Percentiles rank a stretch among this genome's conserved stretches.
These are phyloP conservation scores for Hemileccinum rubropunctum DNA, from an alignment of 768 basidiomycete genomes.

Conservation along the genomic window DNA sequence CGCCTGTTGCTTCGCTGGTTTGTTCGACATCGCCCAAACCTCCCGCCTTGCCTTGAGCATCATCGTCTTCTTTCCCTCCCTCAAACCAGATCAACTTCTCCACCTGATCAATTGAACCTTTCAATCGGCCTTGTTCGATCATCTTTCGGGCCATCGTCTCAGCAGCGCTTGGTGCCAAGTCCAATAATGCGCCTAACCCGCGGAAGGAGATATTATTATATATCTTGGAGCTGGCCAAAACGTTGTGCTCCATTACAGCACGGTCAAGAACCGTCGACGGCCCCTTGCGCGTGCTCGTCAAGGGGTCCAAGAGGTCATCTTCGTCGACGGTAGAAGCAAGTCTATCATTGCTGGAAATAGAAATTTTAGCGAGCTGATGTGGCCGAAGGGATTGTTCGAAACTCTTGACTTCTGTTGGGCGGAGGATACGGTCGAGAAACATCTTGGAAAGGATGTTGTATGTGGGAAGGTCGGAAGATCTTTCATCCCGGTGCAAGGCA, in stretches of 20 bases:
- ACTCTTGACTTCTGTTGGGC: conserved; percentile 81
- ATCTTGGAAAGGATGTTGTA: conserved; percentile 95
- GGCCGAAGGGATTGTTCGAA: conserved; percentile 86
- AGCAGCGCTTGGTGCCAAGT: conserved; percentile 87
- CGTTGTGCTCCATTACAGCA: conserved; percentile 98
- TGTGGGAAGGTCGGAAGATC: conserved; percentile 72
- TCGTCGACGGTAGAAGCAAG: conserved; percentile 66
- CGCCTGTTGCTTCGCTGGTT: conserved; percentile 83
- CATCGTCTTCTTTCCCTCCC: conserved; percentile 79
- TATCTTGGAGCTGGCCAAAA: conserved; percentile 93
- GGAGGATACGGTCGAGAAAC: conserved; percentile 97
- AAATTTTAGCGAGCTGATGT: conserved; percentile 92
- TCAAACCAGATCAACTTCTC: conserved; percentile 95
- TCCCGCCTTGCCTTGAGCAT: conserved; percentile 92
- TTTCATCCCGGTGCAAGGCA: conserved; percentile 91
- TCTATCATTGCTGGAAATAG: conserved; percentile 79
- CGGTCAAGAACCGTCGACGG: conserved; percentile 95
- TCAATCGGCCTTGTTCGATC: conserved; percentile 95
- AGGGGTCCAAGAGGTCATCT: conserved; percentile 52
- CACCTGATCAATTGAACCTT: conserved; percentile 94
- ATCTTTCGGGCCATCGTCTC: conserved; percentile 98
- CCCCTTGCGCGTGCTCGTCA: conserved; percentile 76
- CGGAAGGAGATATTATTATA: conserved; percentile 97
- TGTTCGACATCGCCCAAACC: conserved; percentile 87
- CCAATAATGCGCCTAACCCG: conserved; percentile 88